phyloP scores from a whole-genome alignment of 345 rosid species.

The Linum trigynum region DNA sequence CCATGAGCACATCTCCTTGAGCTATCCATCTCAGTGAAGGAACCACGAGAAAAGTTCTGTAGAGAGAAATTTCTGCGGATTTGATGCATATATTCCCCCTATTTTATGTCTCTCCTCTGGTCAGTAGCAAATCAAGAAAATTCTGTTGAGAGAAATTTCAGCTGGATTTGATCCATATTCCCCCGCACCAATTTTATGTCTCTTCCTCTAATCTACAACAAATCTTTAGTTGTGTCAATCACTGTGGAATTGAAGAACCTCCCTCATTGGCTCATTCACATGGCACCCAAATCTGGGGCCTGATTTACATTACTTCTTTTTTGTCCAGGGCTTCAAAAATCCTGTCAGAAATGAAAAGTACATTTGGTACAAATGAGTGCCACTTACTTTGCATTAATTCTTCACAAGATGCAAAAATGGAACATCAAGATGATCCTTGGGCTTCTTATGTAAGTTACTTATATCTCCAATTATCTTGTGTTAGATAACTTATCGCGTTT shows the following conservation, averaged over 20 bases:
- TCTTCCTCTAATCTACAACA: neutral
- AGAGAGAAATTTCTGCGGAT: no score
- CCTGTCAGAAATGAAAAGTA: constrained; percentile 74
- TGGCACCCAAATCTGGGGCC: neutral
- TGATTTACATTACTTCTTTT: constrained; percentile 18
- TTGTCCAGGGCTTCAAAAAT: constrained; percentile 67
- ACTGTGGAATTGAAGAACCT: neutral
- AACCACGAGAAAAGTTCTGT: no score
- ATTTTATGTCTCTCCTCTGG: no score
- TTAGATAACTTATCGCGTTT: constrained; percentile 1
- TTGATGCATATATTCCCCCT: no score
- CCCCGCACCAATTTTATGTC: neutral
- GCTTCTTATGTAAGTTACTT: constrained; percentile 45
- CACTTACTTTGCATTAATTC: constrained; percentile 85
- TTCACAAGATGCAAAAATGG: constrained; percentile 55
- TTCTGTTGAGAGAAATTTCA: no score
- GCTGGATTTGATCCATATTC: neutral
- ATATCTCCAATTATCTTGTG: constrained; percentile 5
- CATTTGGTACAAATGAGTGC: constrained; percentile 71
- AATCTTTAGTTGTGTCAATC: neutral
- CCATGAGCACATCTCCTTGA: no score
- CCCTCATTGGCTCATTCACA: neutral
- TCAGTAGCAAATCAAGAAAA: no score
- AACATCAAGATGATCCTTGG: constrained; percentile 68
- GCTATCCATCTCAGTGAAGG: no score